A percentile compares a stretch with the other conserved stretches of the same genome.
Conservation (phyloP, 345 rosid species). For the Hirschfeldia incana region DNA sequence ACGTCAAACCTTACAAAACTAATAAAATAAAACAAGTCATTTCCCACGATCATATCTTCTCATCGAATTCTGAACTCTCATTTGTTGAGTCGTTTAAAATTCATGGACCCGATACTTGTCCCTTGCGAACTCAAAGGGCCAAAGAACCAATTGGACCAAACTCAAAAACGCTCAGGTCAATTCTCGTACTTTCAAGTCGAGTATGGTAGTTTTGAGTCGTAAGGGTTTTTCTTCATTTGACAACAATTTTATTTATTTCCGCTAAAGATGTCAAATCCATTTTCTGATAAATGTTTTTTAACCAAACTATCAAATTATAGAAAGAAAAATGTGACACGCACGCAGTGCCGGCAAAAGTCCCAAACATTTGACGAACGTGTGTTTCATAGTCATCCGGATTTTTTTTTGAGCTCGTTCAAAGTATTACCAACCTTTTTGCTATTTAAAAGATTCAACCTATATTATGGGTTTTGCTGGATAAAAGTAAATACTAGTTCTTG, state of each 20-base stretch:
- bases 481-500: background rate
- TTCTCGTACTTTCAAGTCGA: conserved; percentile 13
- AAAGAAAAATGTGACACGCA: conserved; percentile 13
- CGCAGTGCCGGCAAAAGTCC: conserved; percentile 33
- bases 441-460: background rate
- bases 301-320: background rate
- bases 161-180: conserved; percentile 12
- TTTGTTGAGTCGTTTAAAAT: background rate
- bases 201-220: conserved; percentile 32
- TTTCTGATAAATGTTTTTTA: background rate
- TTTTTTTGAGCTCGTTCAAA: background rate
- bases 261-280: background rate
- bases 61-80: background rate
- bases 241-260: conserved; percentile 7
- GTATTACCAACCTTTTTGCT: background rate
- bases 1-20: conserved; percentile 14
- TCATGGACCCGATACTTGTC: conserved; percentile 31
- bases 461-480: conserved; percentile 8
- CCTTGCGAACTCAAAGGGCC: conserved; percentile 48
- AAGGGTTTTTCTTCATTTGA: background rate
- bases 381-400: conserved; percentile 35
- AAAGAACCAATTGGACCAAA: conserved; percentile 17
- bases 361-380: conserved; percentile 30
- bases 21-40: background rate
- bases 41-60: conserved; percentile 8